Base-by-base conservation (phyloP, 1,284 basidiomycete species). In the Kwoniella shivajii region DNA sequence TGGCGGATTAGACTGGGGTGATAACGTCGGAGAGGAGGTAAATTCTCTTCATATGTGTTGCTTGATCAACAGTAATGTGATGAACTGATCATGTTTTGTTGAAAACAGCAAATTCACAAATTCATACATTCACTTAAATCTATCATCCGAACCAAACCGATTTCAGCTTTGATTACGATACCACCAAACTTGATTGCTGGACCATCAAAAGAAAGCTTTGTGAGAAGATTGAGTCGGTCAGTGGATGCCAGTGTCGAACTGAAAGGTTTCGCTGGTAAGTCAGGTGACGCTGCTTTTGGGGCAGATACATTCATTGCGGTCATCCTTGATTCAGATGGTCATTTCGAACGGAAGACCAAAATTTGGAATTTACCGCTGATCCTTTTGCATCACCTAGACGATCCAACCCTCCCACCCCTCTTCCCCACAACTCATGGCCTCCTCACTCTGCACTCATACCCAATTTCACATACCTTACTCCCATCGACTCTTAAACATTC, bases 381-480 rank as follows among this genome's bases (percentile, higher is more conserved):
- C n/a, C n/a, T n/a, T n/a, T 29, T n/a, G 30, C 26, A 6, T 29
- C 16, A n/a, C n/a, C 20, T 50, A 74, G 71, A 72, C 48, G 71
- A 75, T 39, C 75, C 76, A 1, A 66, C 65, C 1, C 67, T 78
- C 24, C 69, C 84, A 6, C 76, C 82, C 1, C 79, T 85, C 47
- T 94, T 93, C 74, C 88, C 90, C 34, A 84, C 86, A 6, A 86
- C 92, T 68, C 89, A 94, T 73, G 93, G 93, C 9, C 78, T 94
- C 48, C 80, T 95, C 18, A 84, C 85, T 44, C 83, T 92, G 29
- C 85, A 88, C 64, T 81, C 84, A 11, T 81, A 93, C 29, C 91
- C 92, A 84, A 3, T 85, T 85, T 22, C 80, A 90, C 41, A 79
- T 87, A 44, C 81, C 89, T 2, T 85, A 88, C 3, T 90, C 86